A percentile compares a stretch with the other conserved stretches of the same genome.
Conservation (phyloP, 352 stramenopile species). For the Phytophthora foliorum region DNA sequence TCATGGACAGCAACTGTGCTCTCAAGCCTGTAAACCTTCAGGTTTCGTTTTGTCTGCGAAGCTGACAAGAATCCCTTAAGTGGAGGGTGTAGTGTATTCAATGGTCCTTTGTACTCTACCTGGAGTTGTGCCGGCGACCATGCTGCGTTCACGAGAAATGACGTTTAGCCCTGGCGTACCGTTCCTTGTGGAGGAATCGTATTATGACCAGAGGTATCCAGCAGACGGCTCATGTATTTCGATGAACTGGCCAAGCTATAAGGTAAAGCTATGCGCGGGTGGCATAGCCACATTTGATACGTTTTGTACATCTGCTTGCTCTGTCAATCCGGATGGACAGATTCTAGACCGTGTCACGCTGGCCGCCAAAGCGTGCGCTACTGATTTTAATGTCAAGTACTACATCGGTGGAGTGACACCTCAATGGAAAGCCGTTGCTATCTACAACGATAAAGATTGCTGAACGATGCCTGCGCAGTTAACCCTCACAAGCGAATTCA, state of each 20-base stretch:
- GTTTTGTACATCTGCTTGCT: neutral
- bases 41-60: neutral
- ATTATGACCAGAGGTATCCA: constrained; percentile 3
- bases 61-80: neutral
- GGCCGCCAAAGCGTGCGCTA: neutral
- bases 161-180: neutral
- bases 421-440: constrained; percentile 5
- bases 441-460: neutral
- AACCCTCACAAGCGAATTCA: constrained; percentile 9
- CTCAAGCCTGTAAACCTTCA: neutral
- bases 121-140: constrained; percentile 3
- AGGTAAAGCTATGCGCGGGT: neutral
- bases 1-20: constrained; percentile 3
- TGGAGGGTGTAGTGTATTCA: neutral
- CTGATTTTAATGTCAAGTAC: constrained; percentile 1
- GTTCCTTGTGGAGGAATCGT: constrained; percentile 14
- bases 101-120: neutral
- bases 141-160: constrained; percentile 3
- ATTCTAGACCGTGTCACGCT: constrained; percentile 4
- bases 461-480: neutral
- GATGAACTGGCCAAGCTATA: neutral
- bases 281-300: neutral
- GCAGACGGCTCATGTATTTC: constrained; percentile 12
- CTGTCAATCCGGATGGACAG: constrained; percentile 1
- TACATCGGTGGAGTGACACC: constrained; percentile 7